Percentiles rank a stretch among this genome's conserved stretches.
Conservation (phyloP, 352 stramenopile species). For the Phytophthora pinifolia region DNA sequence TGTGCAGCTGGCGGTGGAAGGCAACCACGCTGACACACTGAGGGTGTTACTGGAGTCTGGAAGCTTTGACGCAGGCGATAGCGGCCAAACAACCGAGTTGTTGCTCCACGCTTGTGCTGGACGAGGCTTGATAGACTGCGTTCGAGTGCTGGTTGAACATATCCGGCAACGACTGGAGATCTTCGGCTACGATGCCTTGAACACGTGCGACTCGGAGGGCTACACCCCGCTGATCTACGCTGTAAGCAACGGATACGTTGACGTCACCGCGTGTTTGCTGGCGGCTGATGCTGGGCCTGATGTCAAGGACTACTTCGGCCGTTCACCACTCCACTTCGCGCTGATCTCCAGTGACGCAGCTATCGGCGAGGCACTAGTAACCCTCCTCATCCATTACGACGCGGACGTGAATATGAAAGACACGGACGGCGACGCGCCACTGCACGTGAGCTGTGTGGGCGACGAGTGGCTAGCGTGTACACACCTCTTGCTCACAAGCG, state of each 20-base stretch:
- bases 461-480: constrained; percentile 57
- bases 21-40: constrained; percentile 52
- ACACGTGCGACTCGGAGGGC: constrained; percentile 64
- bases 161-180: constrained; percentile 35
- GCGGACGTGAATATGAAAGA: constrained; percentile 76
- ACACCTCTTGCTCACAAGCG: constrained; percentile 55
- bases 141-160: constrained; percentile 50
- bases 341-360: constrained; percentile 28
- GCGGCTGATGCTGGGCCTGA: constrained; percentile 55
- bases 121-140: constrained; percentile 54
- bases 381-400: constrained; percentile 64
- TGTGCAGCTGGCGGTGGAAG: constrained; percentile 55
- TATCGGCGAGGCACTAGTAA: constrained; percentile 37
- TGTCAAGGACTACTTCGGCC: constrained; percentile 63
- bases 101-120: constrained; percentile 68
- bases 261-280: constrained; percentile 57
- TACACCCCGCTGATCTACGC: constrained; percentile 85
- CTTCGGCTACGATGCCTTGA: constrained; percentile 38
- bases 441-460: constrained; percentile 61
- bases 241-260: constrained; percentile 51
- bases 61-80: constrained; percentile 45
- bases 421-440: constrained; percentile 60
- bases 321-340: constrained; percentile 71
- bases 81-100: constrained; percentile 39
- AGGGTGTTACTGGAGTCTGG: constrained; percentile 50